phyloP scores from a whole-genome alignment of 2,329 filamentous ascomycete genomes.

The Fusarium xylarioides region DNA sequence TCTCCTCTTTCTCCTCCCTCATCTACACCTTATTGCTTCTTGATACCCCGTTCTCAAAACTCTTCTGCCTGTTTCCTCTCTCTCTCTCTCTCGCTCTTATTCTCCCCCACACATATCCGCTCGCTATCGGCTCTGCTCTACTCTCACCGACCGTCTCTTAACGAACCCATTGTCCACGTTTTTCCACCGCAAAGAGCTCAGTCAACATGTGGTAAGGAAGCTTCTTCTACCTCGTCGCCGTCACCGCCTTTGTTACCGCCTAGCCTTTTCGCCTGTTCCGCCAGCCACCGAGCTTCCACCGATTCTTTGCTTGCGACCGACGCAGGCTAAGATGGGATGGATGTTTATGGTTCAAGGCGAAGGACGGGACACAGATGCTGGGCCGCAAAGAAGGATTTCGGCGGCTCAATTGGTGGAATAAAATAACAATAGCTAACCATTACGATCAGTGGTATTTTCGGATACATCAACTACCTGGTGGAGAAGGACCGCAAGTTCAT shows the following conservation, averaged over 20 bases:
- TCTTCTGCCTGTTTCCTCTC: conserved; percentile 25
- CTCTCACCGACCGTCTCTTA: conserved; percentile 31
- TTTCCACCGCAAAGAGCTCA: conserved; percentile 30
- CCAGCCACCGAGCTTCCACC: conserved; percentile 21
- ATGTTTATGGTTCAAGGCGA: conserved; percentile 12
- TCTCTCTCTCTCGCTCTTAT: neutral
- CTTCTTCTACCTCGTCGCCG: conserved; percentile 23
- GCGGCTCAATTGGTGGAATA: conserved; percentile 30
- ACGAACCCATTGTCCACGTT: conserved; percentile 28
- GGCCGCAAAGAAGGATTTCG: conserved; percentile 7
- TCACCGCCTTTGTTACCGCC: conserved; percentile 32
- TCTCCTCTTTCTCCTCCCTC: conserved; percentile 37
- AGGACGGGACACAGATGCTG: neutral
- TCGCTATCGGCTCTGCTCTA: conserved; percentile 30
- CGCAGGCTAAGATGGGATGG: conserved; percentile 16
- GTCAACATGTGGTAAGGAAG: conserved; percentile 44
- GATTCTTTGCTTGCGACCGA: conserved; percentile 30
- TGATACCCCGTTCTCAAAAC: conserved; percentile 40
- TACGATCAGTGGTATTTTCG: conserved; percentile 83
- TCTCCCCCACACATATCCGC: conserved; percentile 23
- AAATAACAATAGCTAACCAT: conserved; percentile 39
- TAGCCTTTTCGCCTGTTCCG: neutral
- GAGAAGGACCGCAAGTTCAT: conserved; percentile 99
- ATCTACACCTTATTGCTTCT: conserved; percentile 42
- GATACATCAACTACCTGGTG: conserved; percentile 99